Evolutionary conservation across 1,284 basidiomycete species (phyloP).

Genomic region (Fomitopsis schrenkii): DNA sequence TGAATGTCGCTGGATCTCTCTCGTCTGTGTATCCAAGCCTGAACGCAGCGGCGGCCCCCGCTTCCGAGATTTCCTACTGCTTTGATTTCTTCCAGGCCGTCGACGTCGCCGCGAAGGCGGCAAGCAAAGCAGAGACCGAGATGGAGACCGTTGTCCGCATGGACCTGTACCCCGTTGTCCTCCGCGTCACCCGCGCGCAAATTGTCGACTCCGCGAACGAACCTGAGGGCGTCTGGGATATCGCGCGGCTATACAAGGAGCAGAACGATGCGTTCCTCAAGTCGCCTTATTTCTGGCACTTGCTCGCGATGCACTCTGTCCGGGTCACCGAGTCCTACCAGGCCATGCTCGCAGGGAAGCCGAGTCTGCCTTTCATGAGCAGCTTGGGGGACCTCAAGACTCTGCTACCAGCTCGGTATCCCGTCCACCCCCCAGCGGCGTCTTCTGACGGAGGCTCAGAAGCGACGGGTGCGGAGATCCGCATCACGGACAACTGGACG

Average conservation of each 20-base stretch:
- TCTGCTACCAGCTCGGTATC: not conserved
- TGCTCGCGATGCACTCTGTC: not conserved
- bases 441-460: not conserved
- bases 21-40: not conserved
- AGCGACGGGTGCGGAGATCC: not conserved
- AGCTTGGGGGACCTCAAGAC: slow-evolving; percentile 3
- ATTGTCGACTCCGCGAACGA: too few relatives aligned
- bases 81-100: not conserved
- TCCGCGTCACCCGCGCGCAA: not conserved
- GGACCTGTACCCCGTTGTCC: not conserved
- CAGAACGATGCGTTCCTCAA: not conserved
- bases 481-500: not conserved
- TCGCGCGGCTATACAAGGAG: not conserved
- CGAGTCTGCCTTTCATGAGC: slow-evolving; percentile 1
- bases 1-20: not conserved
- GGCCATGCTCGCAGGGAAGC: not conserved
- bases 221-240: not conserved
- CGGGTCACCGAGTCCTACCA: not conserved
- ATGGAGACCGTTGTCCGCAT: not conserved
- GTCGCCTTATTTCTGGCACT: slow-evolving; percentile 4
- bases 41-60: not conserved
- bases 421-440: not conserved
- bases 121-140: not conserved
- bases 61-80: not conserved
- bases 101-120: not conserved